Evolutionary conservation across 495 filamentous ascomycete genomes (phyloP), one percentile per base, ranked within the genome.

Genomic region (Hypoxylon lienhwacheense): DNA sequence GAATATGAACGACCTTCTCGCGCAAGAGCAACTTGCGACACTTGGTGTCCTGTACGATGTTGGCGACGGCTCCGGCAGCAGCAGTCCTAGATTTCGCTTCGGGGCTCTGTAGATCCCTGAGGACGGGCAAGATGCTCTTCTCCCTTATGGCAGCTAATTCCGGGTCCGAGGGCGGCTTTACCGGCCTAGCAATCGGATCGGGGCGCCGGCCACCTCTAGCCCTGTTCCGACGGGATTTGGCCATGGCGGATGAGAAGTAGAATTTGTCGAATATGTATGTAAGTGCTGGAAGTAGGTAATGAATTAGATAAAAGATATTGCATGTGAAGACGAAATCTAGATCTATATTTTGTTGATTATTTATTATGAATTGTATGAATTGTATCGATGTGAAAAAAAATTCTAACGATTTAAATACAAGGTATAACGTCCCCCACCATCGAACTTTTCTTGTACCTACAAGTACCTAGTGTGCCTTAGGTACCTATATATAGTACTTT

Each of bases 1-100:
- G 66, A 33, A 77, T 77, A 34, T 72, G 75, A 22, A 85, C 82
- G 39, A 85, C 70, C 61, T 83, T 76, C 54, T 85, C 83, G 31
- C 80, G 70, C 28, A 85, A 68, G 14, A 85, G 71, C 43, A 85
- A 63, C 47, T 82, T 84, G 33, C 83, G 68, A 59, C 75, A 83
- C 29, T 71, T 78, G 5, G 69, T 53, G 61, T 85, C 79, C 25
- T 83, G 75, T 26, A 85, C 73, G 10, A 85, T 80, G 59, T 81
- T 82, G 29, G 75, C 71, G 25, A 84, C 76, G 19, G 79, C 78
- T 31, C 63, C 61, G 3, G 81, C 77, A 7, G 83, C 83, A 7
- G 71, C 56, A 4, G 74, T 76, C 47, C 81, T 69, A 6, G 68
- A 71, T 54, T 79, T 82, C 2, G 77, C 57, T n/a, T 82, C 77